These are phyloP conservation scores for Leccinum solheimii DNA, from an alignment of 1,284 basidiomycete genomes.

Conservation along the genomic window DNA sequence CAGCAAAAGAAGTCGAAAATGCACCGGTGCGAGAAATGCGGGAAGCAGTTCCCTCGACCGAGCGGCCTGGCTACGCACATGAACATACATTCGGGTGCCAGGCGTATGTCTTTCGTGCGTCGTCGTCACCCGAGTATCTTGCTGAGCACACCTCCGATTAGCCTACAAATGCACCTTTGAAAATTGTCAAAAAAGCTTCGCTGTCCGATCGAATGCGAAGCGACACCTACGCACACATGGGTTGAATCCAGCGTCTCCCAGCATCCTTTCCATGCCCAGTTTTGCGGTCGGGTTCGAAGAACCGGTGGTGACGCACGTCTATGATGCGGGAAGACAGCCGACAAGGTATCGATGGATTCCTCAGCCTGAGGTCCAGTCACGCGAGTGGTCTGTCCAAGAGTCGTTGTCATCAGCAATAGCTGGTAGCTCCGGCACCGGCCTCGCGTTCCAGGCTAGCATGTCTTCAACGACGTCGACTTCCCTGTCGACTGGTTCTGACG, in stretches of 20 bases:
- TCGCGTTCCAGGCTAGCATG: conserved; percentile 28
- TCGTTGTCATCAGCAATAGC: conserved; percentile 24
- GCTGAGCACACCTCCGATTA: conserved; percentile 27
- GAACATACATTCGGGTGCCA: conserved; percentile 64
- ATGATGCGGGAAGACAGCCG: conserved; percentile 42
- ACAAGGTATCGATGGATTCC: conserved; percentile 45
- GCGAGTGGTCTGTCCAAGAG: conserved; percentile 17
- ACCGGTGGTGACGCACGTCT: conserved; percentile 44
- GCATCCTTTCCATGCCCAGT: conserved; percentile 28
- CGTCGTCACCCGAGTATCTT: neutral
- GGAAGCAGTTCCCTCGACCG: conserved; percentile 62
- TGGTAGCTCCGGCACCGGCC: conserved; percentile 3
- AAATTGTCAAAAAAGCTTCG: conserved; percentile 53
- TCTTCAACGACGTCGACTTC: conserved; percentile 31
- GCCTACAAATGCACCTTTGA: conserved; percentile 52
- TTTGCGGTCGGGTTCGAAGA: conserved; percentile 48
- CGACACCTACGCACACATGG: conserved; percentile 60
- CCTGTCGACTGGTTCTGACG: conserved; percentile 29
- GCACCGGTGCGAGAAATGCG: conserved; percentile 54
- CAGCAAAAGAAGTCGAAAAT: conserved; percentile 48
- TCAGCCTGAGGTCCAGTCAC: conserved; percentile 38
- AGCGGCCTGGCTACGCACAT: conserved; percentile 66
- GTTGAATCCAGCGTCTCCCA: conserved; percentile 33
- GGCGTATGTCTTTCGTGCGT: conserved; percentile 45
- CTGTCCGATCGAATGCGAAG: conserved; percentile 62